Conservation (phyloP, 2,329 filamentous ascomycete genomes). For the Venturia pyrina region DNA sequence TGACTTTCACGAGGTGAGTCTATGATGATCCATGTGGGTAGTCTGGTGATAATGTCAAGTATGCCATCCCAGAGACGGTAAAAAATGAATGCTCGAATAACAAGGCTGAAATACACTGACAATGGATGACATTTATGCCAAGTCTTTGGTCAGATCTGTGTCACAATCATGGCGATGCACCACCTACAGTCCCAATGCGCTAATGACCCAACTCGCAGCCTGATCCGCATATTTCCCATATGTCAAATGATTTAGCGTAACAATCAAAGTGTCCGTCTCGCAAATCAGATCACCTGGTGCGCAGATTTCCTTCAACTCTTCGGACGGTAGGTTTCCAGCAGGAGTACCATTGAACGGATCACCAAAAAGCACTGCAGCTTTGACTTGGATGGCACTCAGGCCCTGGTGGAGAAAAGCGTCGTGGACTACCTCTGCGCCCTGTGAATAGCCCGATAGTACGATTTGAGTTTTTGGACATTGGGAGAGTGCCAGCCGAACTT, state of each 20-base stretch:
- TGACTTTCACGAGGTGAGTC: conserved; percentile 51
- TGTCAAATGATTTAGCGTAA: conserved; percentile 6
- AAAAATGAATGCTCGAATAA: conserved; percentile 33
- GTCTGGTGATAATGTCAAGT: conserved; percentile 57
- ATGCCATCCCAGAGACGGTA: conserved; percentile 50
- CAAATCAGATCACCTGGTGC: conserved; percentile 9
- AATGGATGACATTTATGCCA: no score
- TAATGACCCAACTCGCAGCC: conserved; percentile 7
- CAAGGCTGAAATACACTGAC: no score
- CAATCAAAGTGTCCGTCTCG: conserved; percentile 1
- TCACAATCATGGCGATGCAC: no score
- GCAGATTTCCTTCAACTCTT: not conserved
- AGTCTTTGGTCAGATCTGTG: no score
- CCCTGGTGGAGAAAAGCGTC: conserved; percentile 13
- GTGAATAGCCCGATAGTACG: conserved; percentile 24
- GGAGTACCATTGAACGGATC: conserved; percentile 9
- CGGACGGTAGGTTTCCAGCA: not conserved
- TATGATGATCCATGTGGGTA: conserved; percentile 52
- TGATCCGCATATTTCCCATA: conserved; percentile 6
- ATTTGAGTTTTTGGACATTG: conserved; percentile 24
- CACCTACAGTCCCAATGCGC: not conserved
- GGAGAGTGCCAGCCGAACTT: conserved; percentile 19
- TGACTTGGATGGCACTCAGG: not conserved
- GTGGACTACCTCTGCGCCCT: conserved; percentile 25
- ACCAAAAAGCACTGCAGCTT: conserved; percentile 9